phyloP scores from a whole-genome alignment of 306 rosid genomes.

The Casuarina glauca region DNA sequence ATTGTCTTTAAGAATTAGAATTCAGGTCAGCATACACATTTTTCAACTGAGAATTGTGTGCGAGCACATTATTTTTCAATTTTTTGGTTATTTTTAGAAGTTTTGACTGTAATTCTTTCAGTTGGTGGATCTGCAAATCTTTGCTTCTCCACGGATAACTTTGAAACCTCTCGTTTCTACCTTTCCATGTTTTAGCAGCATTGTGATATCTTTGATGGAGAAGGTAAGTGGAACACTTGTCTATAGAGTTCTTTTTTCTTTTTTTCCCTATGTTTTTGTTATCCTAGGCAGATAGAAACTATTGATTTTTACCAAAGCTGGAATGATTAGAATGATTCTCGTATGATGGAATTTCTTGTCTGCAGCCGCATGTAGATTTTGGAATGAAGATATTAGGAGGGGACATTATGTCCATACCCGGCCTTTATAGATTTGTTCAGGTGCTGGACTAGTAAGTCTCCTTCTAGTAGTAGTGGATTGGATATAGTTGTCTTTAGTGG shows the following conservation, averaged over 20 bases:
- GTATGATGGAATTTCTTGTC: conserved; percentile 10
- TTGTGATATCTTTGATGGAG: conserved; percentile 76
- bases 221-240: conserved; percentile 49
- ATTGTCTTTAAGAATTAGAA: conserved; percentile 48
- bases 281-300: conserved; percentile 3
- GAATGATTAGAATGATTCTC: conserved; percentile 13
- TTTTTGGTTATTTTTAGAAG: conserved; percentile 24
- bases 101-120: conserved; percentile 48
- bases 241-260: conserved; percentile 1
- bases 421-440: conserved; percentile 82
- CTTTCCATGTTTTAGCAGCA: conserved; percentile 85
- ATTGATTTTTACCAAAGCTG: not conserved
- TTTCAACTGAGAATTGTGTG: conserved; percentile 16
- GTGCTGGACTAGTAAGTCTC: conserved; percentile 52
- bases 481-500: conserved; percentile 1
- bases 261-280: conserved; percentile 7
- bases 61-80: not conserved
- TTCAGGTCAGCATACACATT: conserved; percentile 64
- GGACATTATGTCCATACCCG: conserved; percentile 89
- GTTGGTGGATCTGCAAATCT: conserved; percentile 82
- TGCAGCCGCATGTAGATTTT: conserved; percentile 91
- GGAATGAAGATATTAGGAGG: conserved; percentile 85
- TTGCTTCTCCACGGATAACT: conserved; percentile 61
- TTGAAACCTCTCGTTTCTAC: conserved; percentile 89
- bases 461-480: conserved; percentile 20